Conservation (phyloP, 2,329 filamentous ascomycete species). For the Botrytis cinerea region DNA sequence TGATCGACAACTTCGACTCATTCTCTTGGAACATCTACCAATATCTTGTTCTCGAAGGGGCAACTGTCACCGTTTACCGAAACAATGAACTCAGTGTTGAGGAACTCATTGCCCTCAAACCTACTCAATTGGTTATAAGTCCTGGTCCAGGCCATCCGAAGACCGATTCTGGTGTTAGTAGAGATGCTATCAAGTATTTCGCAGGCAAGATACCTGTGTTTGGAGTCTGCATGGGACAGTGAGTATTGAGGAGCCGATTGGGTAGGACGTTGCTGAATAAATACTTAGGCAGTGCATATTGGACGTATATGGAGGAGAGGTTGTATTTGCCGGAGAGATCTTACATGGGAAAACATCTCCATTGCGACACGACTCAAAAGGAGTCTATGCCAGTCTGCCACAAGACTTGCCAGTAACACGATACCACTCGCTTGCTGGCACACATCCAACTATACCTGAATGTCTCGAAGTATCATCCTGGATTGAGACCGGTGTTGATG, state of each 20-base stretch:
- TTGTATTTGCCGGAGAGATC: slow-evolving; percentile 92
- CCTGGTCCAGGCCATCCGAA: slow-evolving; percentile 91
- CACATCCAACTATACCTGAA: slow-evolving; percentile 80
- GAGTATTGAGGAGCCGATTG: slow-evolving; percentile 45
- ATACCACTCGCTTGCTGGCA: slow-evolving; percentile 95
- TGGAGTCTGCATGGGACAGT: slow-evolving; percentile 98
- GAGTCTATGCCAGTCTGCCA: slow-evolving; percentile 81
- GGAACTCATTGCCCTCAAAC: slow-evolving; percentile 78
- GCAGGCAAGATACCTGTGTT: slow-evolving; percentile 92
- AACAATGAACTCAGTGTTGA: slow-evolving; percentile 91
- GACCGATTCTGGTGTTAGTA: slow-evolving; percentile 90
- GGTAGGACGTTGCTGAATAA: not conserved
- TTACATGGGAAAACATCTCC: slow-evolving; percentile 96
- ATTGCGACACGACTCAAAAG: slow-evolving; percentile 83
- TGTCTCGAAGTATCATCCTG: slow-evolving; percentile 89
- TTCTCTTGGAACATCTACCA: slow-evolving; percentile 99
- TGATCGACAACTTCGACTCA: slow-evolving; percentile 99
- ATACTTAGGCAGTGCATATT: slow-evolving; percentile 82
- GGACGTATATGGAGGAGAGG: slow-evolving; percentile 86
- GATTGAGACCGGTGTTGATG: slow-evolving; percentile 74
- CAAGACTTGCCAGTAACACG: slow-evolving; percentile 85
- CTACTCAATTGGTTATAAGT: slow-evolving; percentile 92
- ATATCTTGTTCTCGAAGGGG: slow-evolving; percentile 94
- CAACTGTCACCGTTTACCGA: slow-evolving; percentile 82
- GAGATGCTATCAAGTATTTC: slow-evolving; percentile 87